Conservation (phyloP, 1,139 yeast species). For the Diutina scorzettiae region DNA sequence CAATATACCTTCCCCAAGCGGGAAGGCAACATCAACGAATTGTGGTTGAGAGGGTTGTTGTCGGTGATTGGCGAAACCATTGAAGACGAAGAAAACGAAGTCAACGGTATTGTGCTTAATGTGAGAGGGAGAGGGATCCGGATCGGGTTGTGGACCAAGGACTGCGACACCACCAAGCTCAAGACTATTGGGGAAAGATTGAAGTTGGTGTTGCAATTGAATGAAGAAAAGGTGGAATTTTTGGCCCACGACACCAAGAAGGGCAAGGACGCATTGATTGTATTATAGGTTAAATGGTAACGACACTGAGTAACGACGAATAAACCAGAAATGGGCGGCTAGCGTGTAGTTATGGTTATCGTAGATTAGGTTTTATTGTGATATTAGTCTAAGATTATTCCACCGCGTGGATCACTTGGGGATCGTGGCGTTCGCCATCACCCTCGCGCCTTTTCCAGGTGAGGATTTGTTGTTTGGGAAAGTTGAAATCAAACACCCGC, state of each 20-base stretch:
- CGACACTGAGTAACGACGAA: too few relatives aligned
- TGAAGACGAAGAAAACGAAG: constrained; percentile 80
- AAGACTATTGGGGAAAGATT: constrained; percentile 72
- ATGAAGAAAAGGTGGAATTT: constrained; percentile 63
- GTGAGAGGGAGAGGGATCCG: constrained; percentile 75
- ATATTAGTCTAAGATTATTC: too few relatives aligned
- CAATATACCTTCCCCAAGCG: constrained; percentile 55
- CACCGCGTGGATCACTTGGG: not conserved
- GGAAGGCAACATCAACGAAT: constrained; percentile 65
- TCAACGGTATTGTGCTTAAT: constrained; percentile 89
- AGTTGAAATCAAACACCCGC: not conserved
- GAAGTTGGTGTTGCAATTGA: constrained; percentile 64
- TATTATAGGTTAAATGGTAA: constrained; percentile 5
- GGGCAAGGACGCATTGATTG: constrained; percentile 6
- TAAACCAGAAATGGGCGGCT: too few relatives aligned
- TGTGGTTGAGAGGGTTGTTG: constrained; percentile 86
- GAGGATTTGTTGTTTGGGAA: not conserved
- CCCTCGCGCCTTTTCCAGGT: constrained; percentile 2
- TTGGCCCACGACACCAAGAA: constrained; percentile 38
- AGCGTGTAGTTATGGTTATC: too few relatives aligned
- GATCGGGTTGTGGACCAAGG: constrained; percentile 89
- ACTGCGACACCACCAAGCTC: constrained; percentile 55
- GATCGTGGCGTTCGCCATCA: not conserved
- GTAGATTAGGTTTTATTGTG: too few relatives aligned
- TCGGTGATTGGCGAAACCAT: constrained; percentile 95